phyloP scores from a whole-genome alignment of 1,139 yeast species.

The Nakaseomyces kungkrabaensis region DNA sequence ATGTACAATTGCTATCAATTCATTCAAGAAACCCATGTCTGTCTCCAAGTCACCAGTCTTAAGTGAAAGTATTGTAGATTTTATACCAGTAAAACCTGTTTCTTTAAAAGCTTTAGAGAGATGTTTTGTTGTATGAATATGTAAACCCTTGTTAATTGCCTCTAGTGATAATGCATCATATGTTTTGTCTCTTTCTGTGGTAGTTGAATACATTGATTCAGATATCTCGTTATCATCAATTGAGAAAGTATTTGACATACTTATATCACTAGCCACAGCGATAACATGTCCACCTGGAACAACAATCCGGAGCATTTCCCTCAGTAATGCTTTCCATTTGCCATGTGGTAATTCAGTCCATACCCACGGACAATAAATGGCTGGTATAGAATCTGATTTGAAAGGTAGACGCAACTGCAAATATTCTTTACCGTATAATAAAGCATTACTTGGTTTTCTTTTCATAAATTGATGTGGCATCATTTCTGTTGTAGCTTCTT shows the following conservation, averaged over 20 bases:
- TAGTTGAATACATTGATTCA: conserved; percentile 11
- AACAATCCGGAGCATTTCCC: conserved; percentile 22
- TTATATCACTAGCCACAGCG: conserved; percentile 19
- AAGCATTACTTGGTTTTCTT: conserved; percentile 9
- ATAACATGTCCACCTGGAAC: conserved; percentile 25
- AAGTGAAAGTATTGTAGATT: conserved; percentile 21
- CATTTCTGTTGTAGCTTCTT: background rate
- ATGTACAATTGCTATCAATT: conserved; percentile 17
- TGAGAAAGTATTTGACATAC: conserved; percentile 16
- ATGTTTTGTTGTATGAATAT: conserved; percentile 23
- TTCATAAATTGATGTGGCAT: conserved; percentile 5
- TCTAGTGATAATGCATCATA: conserved; percentile 20
- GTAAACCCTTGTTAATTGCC: conserved; percentile 23
- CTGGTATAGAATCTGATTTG: conserved; percentile 19
- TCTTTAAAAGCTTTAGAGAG: conserved; percentile 19
- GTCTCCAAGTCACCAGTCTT: conserved; percentile 23
- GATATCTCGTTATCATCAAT: background rate
- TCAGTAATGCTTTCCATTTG: conserved; percentile 23
- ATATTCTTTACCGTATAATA: conserved; percentile 15
- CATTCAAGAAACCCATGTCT: conserved; percentile 26
- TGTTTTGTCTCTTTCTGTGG: conserved; percentile 18
- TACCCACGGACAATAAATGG: conserved; percentile 23
- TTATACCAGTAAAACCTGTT: conserved; percentile 24
- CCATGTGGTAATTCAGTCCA: conserved; percentile 21
- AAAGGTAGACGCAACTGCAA: conserved; percentile 22